Evolutionary conservation across 2,329 filamentous ascomycete genomes (phyloP), one percentile per base, ranked within the genome.

Genomic region (Clarireedia monteithiana): DNA sequence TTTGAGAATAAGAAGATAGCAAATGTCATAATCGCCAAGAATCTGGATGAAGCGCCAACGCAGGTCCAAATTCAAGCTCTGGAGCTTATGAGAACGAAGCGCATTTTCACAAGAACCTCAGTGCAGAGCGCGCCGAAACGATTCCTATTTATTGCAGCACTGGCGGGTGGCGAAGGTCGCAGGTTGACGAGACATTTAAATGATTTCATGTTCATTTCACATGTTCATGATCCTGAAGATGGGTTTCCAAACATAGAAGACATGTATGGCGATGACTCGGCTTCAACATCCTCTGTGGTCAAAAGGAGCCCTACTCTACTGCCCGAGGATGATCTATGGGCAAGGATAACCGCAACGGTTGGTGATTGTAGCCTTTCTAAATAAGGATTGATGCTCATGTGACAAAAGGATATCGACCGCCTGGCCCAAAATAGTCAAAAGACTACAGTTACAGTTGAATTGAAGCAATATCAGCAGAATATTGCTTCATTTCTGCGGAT

Each of bases 121-220:
- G 82, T 90, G 46, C 84, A 95, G 64, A 76, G 79, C 39, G 86
- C 88, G 0, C 90, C 91, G 0, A 85, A 84, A 66, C 80, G 83
- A 27, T 95, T 96, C 67, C 74, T 96, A 26, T 84, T 96, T 60
- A 74, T 96, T 30, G 86, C 89, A 1, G 74, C 95, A n/a, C 73
- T 91, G 1, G 75, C 71, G 20, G 77, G 72, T 42, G 75, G 75
- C 2, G 76, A 78, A 39, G 66, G 73, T 45, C 74, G 76, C 3
- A 74, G 73, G 50, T 74, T 85, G 50, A 78, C 75, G 23, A 72
- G 71, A 34, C 79, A 89, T 63, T 68, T 86, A 70, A 95, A 91
- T 64, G 90, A 97, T 58, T 83, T 88, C 61, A 86, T 97, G 62
- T 89, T 91, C 68, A 84, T 97, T 57, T 92, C 89, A 0, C 91